These are phyloP conservation scores for Kuraishia ogatae DNA, from an alignment of 805 yeast species.

Conservation along the genomic window DNA sequence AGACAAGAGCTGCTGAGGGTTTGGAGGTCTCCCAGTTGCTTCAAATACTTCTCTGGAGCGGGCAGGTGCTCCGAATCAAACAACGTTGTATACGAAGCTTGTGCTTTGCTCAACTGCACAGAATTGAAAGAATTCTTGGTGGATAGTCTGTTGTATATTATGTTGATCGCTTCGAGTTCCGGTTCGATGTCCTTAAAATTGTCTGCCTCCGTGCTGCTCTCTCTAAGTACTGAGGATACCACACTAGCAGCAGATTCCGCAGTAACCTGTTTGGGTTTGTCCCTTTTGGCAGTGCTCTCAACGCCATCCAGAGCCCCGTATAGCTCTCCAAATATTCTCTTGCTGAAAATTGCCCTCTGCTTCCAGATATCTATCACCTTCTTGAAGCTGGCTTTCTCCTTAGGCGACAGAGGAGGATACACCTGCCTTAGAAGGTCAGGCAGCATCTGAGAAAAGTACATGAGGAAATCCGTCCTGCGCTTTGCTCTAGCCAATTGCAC, in stretches of 20 bases:
- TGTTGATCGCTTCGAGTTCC: conserved; percentile 15
- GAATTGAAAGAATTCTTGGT: conserved; percentile 13
- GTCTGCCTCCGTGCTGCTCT: not conserved
- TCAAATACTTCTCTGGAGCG: conserved; percentile 19
- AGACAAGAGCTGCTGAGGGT: conserved; percentile 2
- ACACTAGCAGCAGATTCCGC: not conserved
- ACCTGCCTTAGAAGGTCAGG: conserved; percentile 30
- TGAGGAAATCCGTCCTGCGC: conserved; percentile 46
- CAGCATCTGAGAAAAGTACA: conserved; percentile 44
- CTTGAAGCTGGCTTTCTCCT: conserved; percentile 30
- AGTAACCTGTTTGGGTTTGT: not conserved
- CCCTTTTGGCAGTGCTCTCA: not conserved
- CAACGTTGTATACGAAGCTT: conserved; percentile 14
- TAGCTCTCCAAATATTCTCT: conserved; percentile 11
- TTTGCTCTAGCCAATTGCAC: conserved; percentile 70
- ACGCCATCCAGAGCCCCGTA: conserved; percentile 3
- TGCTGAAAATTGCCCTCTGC: conserved; percentile 38
- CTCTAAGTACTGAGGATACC: not conserved
- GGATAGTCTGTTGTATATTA: conserved; percentile 14
- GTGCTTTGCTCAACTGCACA: conserved; percentile 11
- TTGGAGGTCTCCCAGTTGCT: conserved; percentile 12
- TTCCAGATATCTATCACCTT: conserved; percentile 52
- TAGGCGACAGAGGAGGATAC: conserved; percentile 21
- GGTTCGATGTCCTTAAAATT: conserved; percentile 12
- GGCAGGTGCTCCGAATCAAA: conserved; percentile 21